Evolutionary conservation across 208 protist genomes (phyloP), one percentile per base, ranked within the genome.

Genomic region (Leishmania turanica): DNA sequence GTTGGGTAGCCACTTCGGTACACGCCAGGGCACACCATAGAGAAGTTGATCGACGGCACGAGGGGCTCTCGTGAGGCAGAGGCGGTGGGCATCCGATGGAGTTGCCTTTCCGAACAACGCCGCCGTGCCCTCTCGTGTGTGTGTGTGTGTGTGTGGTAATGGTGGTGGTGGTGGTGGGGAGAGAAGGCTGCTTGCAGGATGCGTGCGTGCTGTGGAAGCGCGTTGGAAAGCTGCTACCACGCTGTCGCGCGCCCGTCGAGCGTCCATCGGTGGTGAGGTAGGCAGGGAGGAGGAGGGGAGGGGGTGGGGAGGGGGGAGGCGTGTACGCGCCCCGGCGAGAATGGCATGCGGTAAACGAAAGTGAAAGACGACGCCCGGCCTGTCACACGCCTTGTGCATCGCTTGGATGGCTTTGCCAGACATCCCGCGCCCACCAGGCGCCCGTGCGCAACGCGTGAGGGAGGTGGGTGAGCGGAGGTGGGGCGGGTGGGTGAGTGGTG

Each of bases 1-100:
- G 98, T 99, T 24, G 99, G 98, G 84, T 99, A 99, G 31, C 98
- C 98, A 62, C 92, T 94, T 40, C 99, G 90, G 87, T 99, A 99
- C 0, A 99, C 96, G 49, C 98, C 98, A 19, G 94, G 95, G 72
- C 94, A 96, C 3, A 99, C 97, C 97, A 99, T 99, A 13, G 97
- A 91, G 86, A 99, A 99, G 88, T 99, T 99, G 68, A 97, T 92
- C 49, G 91, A 81, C 8, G 94, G 94, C 51, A 97, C 92, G 34
- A 97, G 87, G n/a, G 84, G 85, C 85, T 97, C 91, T 15, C 89
- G 87, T 47, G 79, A 82, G 24, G 85, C 70, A 49, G 87, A 82
- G 42, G 80, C 34, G 40, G 77, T 72, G 45, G 87, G 21, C 83
- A 85, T 88, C 8, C 73, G 68, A 72, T 53, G 42, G 21, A n/a